Evolutionary conservation across 495 filamentous ascomycete genomes (phyloP).

Genomic region (Penicillium dipodomyicola): DNA sequence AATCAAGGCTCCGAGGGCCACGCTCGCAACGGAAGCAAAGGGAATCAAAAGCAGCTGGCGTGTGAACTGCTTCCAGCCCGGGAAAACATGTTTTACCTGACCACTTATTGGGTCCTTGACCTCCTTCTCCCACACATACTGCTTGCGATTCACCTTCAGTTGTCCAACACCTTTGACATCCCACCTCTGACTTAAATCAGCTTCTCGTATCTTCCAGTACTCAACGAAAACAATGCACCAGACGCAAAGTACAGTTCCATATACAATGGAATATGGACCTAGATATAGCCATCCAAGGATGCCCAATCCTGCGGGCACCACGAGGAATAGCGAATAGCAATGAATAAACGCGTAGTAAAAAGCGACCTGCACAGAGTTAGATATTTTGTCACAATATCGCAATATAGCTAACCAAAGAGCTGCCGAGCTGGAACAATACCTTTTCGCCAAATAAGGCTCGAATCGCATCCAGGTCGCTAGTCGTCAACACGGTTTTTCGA

Average conservation of each 20-base stretch:
- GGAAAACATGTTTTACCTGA: slow-evolving; percentile 71
- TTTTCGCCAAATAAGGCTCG: slow-evolving; percentile 85
- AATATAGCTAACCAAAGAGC: background rate
- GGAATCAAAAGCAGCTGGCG: slow-evolving; percentile 82
- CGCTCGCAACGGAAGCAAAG: slow-evolving; percentile 72
- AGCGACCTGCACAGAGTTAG: slow-evolving; percentile 54
- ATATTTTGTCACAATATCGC: background rate
- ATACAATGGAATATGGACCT: slow-evolving; percentile 77
- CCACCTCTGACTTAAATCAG: slow-evolving; percentile 89
- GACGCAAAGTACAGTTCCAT: slow-evolving; percentile 70
- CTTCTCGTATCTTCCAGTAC: slow-evolving; percentile 93
- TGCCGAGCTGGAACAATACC: slow-evolving; percentile 35
- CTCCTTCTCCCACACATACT: slow-evolving; percentile 77
- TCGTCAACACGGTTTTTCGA: slow-evolving; percentile 66
- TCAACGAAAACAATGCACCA: slow-evolving; percentile 92
- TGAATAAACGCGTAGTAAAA: slow-evolving; percentile 97
- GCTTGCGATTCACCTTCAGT: slow-evolving; percentile 72
- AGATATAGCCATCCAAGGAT: slow-evolving; percentile 72
- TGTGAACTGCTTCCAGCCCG: slow-evolving; percentile 68
- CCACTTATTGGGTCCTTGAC: slow-evolving; percentile 78
- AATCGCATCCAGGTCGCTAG: slow-evolving; percentile 75
- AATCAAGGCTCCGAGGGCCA: slow-evolving; percentile 74
- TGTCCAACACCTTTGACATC: slow-evolving; percentile 77
- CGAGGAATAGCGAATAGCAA: slow-evolving; percentile 82
- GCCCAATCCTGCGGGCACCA: slow-evolving; percentile 77